Percentiles rank a stretch among this genome's conserved stretches.
These are phyloP conservation scores for Rhododendron ovatum DNA, from an alignment of 148 eudicot species.

Conservation along the genomic window DNA sequence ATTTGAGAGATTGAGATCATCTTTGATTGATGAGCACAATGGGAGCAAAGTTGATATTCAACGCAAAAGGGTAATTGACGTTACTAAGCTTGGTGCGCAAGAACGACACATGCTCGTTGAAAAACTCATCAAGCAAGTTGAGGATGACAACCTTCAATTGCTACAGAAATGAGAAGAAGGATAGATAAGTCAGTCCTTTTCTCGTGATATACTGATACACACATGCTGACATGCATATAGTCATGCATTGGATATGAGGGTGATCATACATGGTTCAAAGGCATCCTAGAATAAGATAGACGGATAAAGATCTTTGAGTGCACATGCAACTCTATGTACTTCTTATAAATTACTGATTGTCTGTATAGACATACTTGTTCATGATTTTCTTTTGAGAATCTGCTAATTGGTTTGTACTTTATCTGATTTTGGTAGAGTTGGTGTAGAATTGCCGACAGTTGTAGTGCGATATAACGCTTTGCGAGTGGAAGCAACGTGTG, in stretches of 20 bases:
- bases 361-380: not conserved
- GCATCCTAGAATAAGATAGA: not conserved
- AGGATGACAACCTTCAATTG: constrained; percentile 71
- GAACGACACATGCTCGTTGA: constrained; percentile 67
- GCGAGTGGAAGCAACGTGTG: constrained; percentile 58
- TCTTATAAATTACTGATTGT: not conserved
- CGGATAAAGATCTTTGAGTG: not conserved
- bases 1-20: constrained; percentile 54
- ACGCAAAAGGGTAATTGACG: constrained; percentile 54
- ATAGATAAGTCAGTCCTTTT: constrained; percentile 52
- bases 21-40: constrained; percentile 42
- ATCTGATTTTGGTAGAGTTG: constrained; percentile 52
- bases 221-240: not conserved
- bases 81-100: constrained; percentile 56
- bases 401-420: not conserved
- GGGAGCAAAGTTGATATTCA: constrained; percentile 23
- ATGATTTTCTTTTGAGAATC: not conserved
- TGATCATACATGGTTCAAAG: not conserved
- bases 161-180: constrained; percentile 64
- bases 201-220: not conserved
- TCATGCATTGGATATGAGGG: not conserved
- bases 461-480: constrained; percentile 64
- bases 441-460: constrained; percentile 55
- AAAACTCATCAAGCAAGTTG: constrained; percentile 70
- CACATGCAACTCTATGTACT: not conserved